Base-by-base conservation (phyloP, 331 rosid species). In the Spiraea crenata region DNA sequence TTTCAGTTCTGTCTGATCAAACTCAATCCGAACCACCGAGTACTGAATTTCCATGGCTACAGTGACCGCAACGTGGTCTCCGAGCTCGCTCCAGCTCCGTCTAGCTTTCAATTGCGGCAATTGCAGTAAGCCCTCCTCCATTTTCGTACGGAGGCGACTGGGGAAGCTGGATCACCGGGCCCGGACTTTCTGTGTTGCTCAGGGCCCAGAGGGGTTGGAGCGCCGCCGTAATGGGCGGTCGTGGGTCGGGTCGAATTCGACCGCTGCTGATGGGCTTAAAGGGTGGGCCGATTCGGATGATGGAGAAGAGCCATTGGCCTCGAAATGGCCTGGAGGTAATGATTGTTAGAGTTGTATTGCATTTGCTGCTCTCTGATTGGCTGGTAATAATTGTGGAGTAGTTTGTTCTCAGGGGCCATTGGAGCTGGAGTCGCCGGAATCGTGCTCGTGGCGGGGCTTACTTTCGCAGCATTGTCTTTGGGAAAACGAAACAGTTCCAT, bases 401-500 rank as follows among this genome's bases (percentile, higher is more conserved):
- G 96, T 82, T 83, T 85, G 86, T 79, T 95, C 86, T 81, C 96
- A 95, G 97, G 96, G 67, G 74, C 82, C 63, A 85, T 89, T 77
- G 92, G 93, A 82, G 88, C 83, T 54, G 96, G 98, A 79, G 83
- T 91, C 25, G 96, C 93, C 38, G 98, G 98, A 75, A 82, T 87
- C 56, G 69, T 91, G 70, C 90, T 93, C 69, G 78, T 81, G 50
- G 57, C 89, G 2, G 98, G 99, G 79, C 77, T 91, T 78, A 44
- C 90, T 51, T 79, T 91, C 34, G 83, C 91, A 19, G 88, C 93
- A 50, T 62, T 88, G 69, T 91, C 98, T 57, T 71, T 90, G 15
- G 69, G 91, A 41, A 91, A 81, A 72, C 83, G 75, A 67, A 75
- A 51, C 7, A 70, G 55, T 81, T 83, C 86, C 7, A 70, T 55